phyloP scores from a whole-genome alignment of 257 asterid species.

The Forsythia suspensa region DNA sequence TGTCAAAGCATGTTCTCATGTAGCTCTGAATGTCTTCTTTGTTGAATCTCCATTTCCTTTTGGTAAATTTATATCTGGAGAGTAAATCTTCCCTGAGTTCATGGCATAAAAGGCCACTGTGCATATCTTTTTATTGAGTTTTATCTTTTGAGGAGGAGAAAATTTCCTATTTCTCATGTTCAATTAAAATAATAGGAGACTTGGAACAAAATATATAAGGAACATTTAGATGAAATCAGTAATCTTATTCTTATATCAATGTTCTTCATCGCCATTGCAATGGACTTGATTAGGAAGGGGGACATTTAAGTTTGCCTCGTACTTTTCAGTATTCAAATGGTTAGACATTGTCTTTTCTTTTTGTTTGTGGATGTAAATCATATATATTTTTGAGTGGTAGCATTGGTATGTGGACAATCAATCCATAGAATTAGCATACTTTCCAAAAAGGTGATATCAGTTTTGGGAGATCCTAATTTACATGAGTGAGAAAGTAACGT shows the following conservation, averaged over 20 bases:
- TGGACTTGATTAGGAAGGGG: neutral
- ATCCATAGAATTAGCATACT: neutral
- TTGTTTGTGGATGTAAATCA: neutral
- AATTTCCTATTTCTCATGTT: neutral
- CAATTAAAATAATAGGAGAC: neutral
- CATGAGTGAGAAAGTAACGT: neutral
- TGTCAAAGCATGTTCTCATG: neutral
- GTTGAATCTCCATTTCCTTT: neutral
- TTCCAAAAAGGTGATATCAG: neutral
- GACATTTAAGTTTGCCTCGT: neutral
- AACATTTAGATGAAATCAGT: neutral
- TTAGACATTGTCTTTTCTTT: neutral
- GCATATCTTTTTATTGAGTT: neutral
- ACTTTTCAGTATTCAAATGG: neutral
- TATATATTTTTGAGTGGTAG: neutral
- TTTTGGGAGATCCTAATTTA: neutral
- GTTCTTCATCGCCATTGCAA: neutral
- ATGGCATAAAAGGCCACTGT: neutral
- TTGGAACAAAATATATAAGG: neutral
- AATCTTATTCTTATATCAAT: neutral
- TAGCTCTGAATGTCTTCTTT: neutral
- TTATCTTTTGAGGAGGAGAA: neutral
- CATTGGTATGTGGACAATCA: neutral
- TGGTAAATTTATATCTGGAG: neutral
- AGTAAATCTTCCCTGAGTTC: neutral